phyloP scores from a whole-genome alignment of 257 asterid genomes.

The Ilex aquifolium region DNA sequence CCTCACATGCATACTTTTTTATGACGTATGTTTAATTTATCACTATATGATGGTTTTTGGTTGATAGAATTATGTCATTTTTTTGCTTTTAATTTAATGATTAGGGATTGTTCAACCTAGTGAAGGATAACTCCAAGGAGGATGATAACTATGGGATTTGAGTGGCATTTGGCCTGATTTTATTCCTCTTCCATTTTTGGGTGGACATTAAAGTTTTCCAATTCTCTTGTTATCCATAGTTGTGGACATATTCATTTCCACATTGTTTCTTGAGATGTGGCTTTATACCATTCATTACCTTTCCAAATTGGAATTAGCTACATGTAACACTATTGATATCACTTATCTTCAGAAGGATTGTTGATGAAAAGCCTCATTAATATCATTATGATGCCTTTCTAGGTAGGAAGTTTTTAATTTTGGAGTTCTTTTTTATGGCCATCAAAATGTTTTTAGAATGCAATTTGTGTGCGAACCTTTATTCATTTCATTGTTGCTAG shows the following conservation, averaged over 20 bases:
- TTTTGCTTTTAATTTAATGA: too few relatives aligned
- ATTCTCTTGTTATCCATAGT: background rate
- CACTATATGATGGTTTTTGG: too few relatives aligned
- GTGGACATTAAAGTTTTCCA: too few relatives aligned
- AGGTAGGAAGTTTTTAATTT: too few relatives aligned
- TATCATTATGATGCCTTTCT: background rate
- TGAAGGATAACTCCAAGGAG: background rate
- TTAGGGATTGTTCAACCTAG: too few relatives aligned
- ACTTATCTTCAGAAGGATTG: background rate
- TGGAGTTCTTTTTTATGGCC: background rate
- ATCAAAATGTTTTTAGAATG: background rate
- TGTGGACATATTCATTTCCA: background rate
- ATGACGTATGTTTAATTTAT: too few relatives aligned
- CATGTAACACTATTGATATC: background rate
- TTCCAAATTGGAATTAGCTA: background rate
- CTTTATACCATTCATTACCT: background rate
- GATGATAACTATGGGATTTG: background rate
- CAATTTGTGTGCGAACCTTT: too few relatives aligned
- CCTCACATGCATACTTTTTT: too few relatives aligned
- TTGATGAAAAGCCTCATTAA: background rate
- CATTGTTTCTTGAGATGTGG: too few relatives aligned
- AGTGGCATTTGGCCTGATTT: too few relatives aligned
- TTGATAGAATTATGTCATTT: too few relatives aligned
- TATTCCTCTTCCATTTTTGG: too few relatives aligned
- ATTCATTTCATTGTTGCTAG: background rate